Conservation (phyloP, 2,329 filamentous ascomycete species). For the Calonectria pteridis region DNA sequence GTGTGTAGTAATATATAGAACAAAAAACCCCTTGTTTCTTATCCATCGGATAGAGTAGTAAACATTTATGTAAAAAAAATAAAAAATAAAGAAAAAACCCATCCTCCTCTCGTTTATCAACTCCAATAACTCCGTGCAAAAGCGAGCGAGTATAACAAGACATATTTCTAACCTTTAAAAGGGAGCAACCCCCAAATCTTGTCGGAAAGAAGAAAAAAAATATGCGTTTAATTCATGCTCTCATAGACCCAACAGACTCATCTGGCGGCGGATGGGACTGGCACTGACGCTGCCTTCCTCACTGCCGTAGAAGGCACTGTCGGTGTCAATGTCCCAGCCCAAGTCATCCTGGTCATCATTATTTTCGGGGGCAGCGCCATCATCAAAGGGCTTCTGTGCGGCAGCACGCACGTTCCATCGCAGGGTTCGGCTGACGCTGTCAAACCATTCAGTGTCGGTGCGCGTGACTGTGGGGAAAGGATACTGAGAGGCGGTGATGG, state of each 20-base stretch:
- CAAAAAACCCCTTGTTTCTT: background rate
- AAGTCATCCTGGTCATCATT: conserved; percentile 67
- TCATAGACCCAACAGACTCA: conserved; percentile 74
- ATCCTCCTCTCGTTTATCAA: conserved; percentile 26
- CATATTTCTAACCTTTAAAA: background rate
- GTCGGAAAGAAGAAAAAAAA: background rate
- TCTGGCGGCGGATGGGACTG: conserved; percentile 78
- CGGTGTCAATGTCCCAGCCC: conserved; percentile 96
- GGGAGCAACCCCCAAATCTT: background rate
- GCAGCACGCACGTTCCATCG: conserved; percentile 96
- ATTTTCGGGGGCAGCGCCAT: conserved; percentile 51
- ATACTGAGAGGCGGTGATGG: conserved; percentile 94
- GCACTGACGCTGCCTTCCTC: conserved; percentile 78
- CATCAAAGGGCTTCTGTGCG: conserved; percentile 89
- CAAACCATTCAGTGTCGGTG: conserved; percentile 94
- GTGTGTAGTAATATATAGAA: background rate
- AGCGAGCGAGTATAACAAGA: conserved; percentile 4
- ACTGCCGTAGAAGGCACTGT: conserved; percentile 77
- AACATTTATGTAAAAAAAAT: background rate
- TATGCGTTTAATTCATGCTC: background rate
- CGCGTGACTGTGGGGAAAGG: conserved; percentile 97
- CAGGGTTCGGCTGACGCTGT: conserved; percentile 91
- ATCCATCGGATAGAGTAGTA: background rate
- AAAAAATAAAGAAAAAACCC: conserved; percentile 11
- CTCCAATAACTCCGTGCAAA: conserved; percentile 40